Base-by-base conservation (phyloP, 495 filamentous ascomycete genomes). In the Aspergillus ostianus region DNA sequence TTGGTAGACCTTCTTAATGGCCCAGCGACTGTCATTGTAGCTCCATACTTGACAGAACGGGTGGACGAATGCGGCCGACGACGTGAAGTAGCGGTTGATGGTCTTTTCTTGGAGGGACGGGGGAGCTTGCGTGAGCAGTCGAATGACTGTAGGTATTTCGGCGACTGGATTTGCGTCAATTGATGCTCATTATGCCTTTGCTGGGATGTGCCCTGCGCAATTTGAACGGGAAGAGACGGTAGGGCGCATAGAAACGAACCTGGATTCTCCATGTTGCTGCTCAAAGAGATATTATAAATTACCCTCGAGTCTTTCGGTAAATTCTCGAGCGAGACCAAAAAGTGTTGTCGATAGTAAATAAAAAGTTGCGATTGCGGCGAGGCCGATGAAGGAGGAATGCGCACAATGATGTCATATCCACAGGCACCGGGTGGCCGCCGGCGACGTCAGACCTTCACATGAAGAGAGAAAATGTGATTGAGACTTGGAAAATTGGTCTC, bases 1-100 rank as follows among this genome's bases (percentile, higher is more conserved):
- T 60, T 87, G 88, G 63, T 87, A 93, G 44, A 96, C 87, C 57
- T 81, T 81, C 58, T 77, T 76, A 27, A 95, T 78, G 19, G 87
- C 67, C 67, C 76, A 80, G 47, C 90, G 80, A 13, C 89, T 73
- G 29, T 80, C 81, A 12, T 77, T 60, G 56, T 81, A 77, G 60
- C 80, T 82, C 41, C 84, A 83, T 2, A 91, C 86, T 20, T 85
- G 85, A 67, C 89, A 93, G 72, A 95, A 89, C 0, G 92, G 91
- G 67, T 96, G 92, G 3, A 82, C 77, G 69, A 96, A 94, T 57
- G 84, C 80, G 17, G 89, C 85, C 61, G 84, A 71, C 9, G 79
- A 81, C 2, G 85, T 82, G 75, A 90, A 96, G 71, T 89, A 92
- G 12, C 72, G 77, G 51, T 90, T 78, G 20, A 96, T 69, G 6